phyloP scores from a whole-genome alignment of 2,329 filamentous ascomycete genomes.

The Monilinia fructigena region DNA sequence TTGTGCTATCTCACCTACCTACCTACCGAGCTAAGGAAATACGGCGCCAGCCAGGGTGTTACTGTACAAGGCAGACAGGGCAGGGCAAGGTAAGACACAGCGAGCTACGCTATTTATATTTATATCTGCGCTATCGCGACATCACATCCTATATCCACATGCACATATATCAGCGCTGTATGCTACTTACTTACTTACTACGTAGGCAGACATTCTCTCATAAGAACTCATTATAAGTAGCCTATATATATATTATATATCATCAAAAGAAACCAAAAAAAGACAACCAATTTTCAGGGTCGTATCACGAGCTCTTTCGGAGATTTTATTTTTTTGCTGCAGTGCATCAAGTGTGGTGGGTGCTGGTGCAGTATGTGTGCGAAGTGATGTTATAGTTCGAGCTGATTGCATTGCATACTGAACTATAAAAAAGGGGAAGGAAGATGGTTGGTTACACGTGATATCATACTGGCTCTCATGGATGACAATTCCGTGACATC shows the following conservation, averaged over 20 bases:
- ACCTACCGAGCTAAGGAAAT: neutral
- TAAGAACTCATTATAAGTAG: too few species aligned
- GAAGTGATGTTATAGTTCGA: neutral
- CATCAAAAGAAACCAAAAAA: neutral
- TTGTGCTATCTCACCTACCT: neutral
- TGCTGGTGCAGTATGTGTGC: neutral
- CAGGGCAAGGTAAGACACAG: neutral
- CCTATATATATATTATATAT: too few species aligned
- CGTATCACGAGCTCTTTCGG: neutral
- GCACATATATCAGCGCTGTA: too few species aligned
- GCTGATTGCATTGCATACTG: neutral
- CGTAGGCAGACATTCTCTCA: too few species aligned
- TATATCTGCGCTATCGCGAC: neutral
- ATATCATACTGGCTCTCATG: neutral
- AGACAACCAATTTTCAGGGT: neutral
- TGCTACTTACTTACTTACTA: too few species aligned
- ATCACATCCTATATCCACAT: neutral
- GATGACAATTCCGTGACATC: neutral
- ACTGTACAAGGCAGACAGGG: too few species aligned
- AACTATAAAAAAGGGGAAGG: neutral
- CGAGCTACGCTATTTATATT: neutral
- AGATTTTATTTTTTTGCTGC: neutral
- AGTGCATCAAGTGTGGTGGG: neutral
- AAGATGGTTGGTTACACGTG: neutral
- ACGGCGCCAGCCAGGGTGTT: too few species aligned